phyloP scores from a whole-genome alignment of 768 basidiomycete genomes.

The Dentipellis sp. region DNA sequence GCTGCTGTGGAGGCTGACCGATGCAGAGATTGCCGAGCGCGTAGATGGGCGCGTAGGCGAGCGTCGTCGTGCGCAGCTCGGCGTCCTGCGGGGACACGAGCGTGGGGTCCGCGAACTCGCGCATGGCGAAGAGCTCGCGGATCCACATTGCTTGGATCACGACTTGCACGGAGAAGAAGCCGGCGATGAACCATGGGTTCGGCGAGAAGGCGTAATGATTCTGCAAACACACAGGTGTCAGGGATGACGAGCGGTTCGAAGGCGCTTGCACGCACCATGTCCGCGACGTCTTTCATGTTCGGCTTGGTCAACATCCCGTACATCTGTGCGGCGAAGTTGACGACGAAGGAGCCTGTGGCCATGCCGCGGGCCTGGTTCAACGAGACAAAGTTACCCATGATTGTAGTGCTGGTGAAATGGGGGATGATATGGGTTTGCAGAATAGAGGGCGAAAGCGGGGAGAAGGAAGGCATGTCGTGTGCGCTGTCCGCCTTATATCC shows the following conservation, averaged over 20 bases:
- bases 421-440: not conserved
- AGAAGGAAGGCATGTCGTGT: not conserved
- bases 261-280: slow-evolving; percentile 15
- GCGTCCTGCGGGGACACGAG: slow-evolving; percentile 2
- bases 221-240: slow-evolving; percentile 5
- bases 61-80: slow-evolving; percentile 7
- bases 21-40: slow-evolving; percentile 25
- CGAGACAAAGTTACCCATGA: slow-evolving; percentile 21
- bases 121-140: slow-evolving; percentile 18
- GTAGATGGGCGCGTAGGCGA: slow-evolving; percentile 24
- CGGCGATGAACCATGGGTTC: slow-evolving; percentile 23
- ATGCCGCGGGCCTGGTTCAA: slow-evolving; percentile 15
- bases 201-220: slow-evolving; percentile 26
- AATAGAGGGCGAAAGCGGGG: not conserved
- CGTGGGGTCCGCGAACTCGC: slow-evolving; percentile 4
- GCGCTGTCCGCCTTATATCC: too few species aligned
- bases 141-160: slow-evolving; percentile 21
- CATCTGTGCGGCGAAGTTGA: slow-evolving; percentile 20
- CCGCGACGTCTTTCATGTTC: slow-evolving; percentile 25
- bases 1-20: slow-evolving; percentile 14
- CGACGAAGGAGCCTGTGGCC: slow-evolving; percentile 20
- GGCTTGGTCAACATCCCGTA: slow-evolving; percentile 22
- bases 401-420: too few species aligned
- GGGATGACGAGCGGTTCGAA: too few species aligned
- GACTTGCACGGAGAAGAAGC: slow-evolving; percentile 23